Evolutionary conservation across 108 stramenopile genomes (phyloP), one percentile per base, ranked within the genome.

Genomic region (Stephanodiscus triporus): DNA sequence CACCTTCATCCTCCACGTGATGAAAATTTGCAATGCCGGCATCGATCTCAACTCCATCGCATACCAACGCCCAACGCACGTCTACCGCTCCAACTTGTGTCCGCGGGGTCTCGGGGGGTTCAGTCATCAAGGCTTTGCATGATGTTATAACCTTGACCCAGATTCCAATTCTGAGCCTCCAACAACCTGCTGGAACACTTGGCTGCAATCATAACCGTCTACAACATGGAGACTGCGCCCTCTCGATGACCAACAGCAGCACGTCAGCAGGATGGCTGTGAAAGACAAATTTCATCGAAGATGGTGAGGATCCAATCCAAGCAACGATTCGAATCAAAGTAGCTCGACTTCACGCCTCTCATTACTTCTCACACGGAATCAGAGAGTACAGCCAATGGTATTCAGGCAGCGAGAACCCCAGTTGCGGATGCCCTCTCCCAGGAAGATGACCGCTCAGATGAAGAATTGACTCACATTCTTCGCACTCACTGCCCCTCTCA

Each of bases 361-460:
- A 40, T 1, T 40, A 40, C 40, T 9, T n/a, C n/a, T n/a, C n/a
- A n/a, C n/a, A n/a, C n/a, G n/a, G n/a, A n/a, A n/a, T n/a, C n/a
- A n/a, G n/a, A n/a, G n/a, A n/a, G n/a, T n/a, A n/a, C n/a, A n/a
- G n/a, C n/a, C n/a, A n/a, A n/a, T n/a, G n/a, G n/a, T n/a, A n/a
- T n/a, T n/a, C n/a, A n/a, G n/a, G n/a, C n/a, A n/a, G n/a, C n/a
- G 40, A 40, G 4, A 76, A 76, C 49, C n/a, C 10, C 23, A 1
- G 59, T 69, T n/a, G 26, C 76, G 19, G 76, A 77, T 51, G 68
- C 68, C 4, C 76, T 77, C 38, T 70, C 76, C 3, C 50, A 45
- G 4, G 68, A 77, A 7, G 1, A 20, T 22, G 27, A 77, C 27
- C 2, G 37, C 6, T 23, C 59, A 20, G 68, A 69, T 24, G 49